A percentile compares a stretch with the other conserved stretches of the same genome.
Evolutionary conservation across 179 eudicot species (phyloP).

Genomic region (Drosera spatulata): DNA sequence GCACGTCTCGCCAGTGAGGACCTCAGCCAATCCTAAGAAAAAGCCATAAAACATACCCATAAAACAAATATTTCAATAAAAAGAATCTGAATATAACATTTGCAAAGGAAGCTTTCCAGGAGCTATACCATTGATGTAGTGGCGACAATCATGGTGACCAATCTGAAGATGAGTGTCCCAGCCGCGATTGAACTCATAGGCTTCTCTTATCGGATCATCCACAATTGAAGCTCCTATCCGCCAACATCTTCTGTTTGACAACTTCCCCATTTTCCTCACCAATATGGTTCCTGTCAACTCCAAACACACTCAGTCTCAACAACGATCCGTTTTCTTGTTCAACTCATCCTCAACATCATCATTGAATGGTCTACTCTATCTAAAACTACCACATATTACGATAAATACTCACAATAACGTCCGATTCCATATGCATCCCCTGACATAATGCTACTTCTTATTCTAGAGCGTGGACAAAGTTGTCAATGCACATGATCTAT

Average conservation of each 20-base stretch:
- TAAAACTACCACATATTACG: too few species aligned
- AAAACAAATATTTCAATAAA: background rate
- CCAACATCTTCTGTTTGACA: conserved; percentile 71
- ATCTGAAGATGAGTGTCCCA: conserved; percentile 66
- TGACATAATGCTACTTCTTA: too few species aligned
- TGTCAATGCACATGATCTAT: too few species aligned
- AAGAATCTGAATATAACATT: background rate
- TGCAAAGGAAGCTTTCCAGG: background rate
- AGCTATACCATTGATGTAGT: conserved; percentile 59
- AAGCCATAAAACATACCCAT: background rate
- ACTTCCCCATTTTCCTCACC: conserved; percentile 39
- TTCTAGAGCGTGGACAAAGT: too few species aligned
- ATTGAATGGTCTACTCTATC: background rate
- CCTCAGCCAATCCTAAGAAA: conserved; percentile 51
- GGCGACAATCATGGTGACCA: conserved; percentile 71
- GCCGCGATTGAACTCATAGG: conserved; percentile 39
- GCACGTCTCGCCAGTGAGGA: conserved; percentile 46
- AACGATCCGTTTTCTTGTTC: background rate
- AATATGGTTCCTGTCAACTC: conserved; percentile 33
- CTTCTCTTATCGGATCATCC: conserved; percentile 30
- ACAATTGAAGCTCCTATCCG: conserved; percentile 38
- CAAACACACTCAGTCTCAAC: background rate
- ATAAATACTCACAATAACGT: too few species aligned
- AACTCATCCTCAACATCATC: background rate
- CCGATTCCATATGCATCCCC: too few species aligned